Percentiles rank a stretch among this genome's conserved stretches.
phyloP scores from a whole-genome alignment of 148 eudicot species.

The Salicornia ramosissima region DNA sequence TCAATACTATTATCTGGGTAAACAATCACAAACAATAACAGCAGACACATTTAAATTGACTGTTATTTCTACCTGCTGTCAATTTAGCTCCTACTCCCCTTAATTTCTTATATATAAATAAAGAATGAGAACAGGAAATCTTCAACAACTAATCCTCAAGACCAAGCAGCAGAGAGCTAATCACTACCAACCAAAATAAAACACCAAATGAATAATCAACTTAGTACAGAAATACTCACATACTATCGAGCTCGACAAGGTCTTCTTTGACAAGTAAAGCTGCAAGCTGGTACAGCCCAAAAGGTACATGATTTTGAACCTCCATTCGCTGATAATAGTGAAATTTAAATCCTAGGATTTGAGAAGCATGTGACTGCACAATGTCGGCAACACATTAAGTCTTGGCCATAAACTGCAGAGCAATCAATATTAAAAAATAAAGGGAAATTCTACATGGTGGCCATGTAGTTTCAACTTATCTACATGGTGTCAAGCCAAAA shows the following conservation, averaged over 20 bases:
- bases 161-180: too few species aligned
- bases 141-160: too few species aligned
- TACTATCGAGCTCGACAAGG: conserved; percentile 87
- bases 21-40: background rate
- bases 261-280: conserved; percentile 87
- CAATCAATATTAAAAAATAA: background rate
- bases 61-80: background rate
- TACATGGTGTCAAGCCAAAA: too few species aligned
- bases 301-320: conserved; percentile 61
- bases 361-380: conserved; percentile 95
- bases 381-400: conserved; percentile 1
- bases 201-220: background rate
- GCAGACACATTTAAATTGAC: background rate
- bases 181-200: too few species aligned
- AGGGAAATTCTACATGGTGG: too few species aligned
- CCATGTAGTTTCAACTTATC: too few species aligned
- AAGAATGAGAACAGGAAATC: too few species aligned
- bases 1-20: too few species aligned
- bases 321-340: conserved; percentile 94
- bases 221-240: conserved; percentile 49
- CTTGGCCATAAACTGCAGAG: conserved; percentile 6
- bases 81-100: too few species aligned
- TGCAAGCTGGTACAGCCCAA: conserved; percentile 79
- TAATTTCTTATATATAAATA: too few species aligned
- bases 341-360: conserved; percentile 93